Conservation (phyloP, 2,329 filamentous ascomycete genomes). For the Epichloe coenophiala region DNA sequence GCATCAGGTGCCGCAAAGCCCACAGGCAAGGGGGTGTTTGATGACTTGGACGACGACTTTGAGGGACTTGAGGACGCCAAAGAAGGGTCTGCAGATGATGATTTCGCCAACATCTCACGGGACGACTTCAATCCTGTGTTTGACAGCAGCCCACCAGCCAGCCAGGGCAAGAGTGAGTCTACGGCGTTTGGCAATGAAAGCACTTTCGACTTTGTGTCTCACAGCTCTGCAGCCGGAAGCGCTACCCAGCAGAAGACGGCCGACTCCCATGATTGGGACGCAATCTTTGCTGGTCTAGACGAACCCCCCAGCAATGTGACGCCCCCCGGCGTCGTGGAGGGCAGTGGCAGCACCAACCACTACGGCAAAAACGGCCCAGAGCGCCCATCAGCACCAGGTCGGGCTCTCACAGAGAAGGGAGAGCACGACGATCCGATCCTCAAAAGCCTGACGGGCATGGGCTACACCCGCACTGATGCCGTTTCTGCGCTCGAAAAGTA, state of each 20-base stretch:
- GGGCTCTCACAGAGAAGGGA: slow-evolving; percentile 58
- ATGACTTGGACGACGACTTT: slow-evolving; percentile 69
- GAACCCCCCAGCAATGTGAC: slow-evolving; percentile 28
- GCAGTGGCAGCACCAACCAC: neutral
- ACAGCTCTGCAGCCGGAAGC: slow-evolving; percentile 18
- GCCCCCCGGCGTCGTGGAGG: slow-evolving; percentile 6
- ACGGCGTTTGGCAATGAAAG: slow-evolving; percentile 39
- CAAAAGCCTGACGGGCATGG: slow-evolving; percentile 82
- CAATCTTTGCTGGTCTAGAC: slow-evolving; percentile 76
- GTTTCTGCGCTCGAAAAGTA: slow-evolving; percentile 79
- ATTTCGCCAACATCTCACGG: slow-evolving; percentile 61
- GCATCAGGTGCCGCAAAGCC: slow-evolving; percentile 15
- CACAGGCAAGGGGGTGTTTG: slow-evolving; percentile 42
- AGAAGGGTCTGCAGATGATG: slow-evolving; percentile 65
- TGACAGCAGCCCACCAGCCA: slow-evolving; percentile 51
- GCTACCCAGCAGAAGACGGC: slow-evolving; percentile 26
- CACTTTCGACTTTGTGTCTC: slow-evolving; percentile 44
- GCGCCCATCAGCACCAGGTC: slow-evolving; percentile 30
- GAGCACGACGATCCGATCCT: slow-evolving; percentile 85
- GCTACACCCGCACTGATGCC: slow-evolving; percentile 62
- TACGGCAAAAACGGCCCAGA: slow-evolving; percentile 8
- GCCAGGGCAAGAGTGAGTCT: slow-evolving; percentile 39
- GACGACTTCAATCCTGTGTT: slow-evolving; percentile 76
- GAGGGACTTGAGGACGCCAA: slow-evolving; percentile 75
- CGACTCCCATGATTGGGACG: slow-evolving; percentile 77